Base-by-base conservation (phyloP, 768 basidiomycete genomes). In the Mycena metata region DNA sequence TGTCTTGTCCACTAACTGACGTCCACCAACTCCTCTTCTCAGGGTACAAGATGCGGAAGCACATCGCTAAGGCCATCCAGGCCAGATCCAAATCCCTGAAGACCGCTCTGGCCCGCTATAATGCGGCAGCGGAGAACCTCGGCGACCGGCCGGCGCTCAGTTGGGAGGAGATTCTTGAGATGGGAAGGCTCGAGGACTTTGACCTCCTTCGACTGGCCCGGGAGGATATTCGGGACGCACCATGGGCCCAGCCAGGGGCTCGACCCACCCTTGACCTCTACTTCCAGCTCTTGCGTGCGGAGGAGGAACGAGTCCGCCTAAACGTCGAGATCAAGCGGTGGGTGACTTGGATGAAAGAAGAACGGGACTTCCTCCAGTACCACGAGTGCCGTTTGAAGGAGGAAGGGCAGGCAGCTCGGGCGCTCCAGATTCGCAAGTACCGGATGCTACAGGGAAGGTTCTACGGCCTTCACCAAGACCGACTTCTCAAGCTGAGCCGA, bases 201-300 rank as follows among this genome's bases (percentile, higher is more conserved):
- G 30, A 30, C 30, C 30, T 30, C 30, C 30, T 30, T 30, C 6
- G 30, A 30, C 30, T 30, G 59, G 59, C 45, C 2, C 59, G 42
- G 30, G 59, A 60, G 19, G 59, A 60, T 23, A 60, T 60, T 21
- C 42, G 59, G 23, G 59, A 60, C 26, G 59, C 59, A 15, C 21
- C 42, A 9, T 60, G 59, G 59, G 67, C 73, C 6, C 23, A 62
- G 4, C 69, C 73, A 0, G 52, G 46, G 1, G 52, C 66, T 23
- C 57, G 72, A 2, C 10, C 9, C 19, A 45, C 59, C 10, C 45
- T 60, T 41, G 59, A 60, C 59, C 45, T 46, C 23, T 23, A 56
- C 41, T 54, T 71, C 66, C 73, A 67, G 57, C n/a, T 70, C 1
- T 49, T 58, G 12, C 67, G 72, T 13, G 72, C 75, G 0, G 17